These are phyloP conservation scores for Theobroma grandiflorum DNA, from an alignment of 441 rosid genomes.

Conservation along the genomic window DNA sequence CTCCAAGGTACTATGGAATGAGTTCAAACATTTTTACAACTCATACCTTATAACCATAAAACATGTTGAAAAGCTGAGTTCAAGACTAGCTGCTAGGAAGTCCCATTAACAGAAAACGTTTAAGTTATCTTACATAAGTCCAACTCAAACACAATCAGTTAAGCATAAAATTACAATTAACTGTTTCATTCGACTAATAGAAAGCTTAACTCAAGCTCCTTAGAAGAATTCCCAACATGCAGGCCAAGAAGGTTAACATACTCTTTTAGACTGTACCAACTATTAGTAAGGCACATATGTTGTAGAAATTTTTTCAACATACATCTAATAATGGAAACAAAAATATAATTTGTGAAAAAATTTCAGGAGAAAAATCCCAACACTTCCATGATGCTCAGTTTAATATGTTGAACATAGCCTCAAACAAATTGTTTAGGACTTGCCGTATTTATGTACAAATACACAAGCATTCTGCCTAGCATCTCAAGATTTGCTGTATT, in stretches of 20 bases:
- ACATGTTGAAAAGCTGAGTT: constrained; percentile 12
- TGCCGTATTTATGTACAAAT: constrained; percentile 39
- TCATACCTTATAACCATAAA: neutral
- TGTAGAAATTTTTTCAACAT: constrained; percentile 16
- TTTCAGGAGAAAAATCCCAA: constrained; percentile 22
- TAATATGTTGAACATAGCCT: constrained; percentile 29
- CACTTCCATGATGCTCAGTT: constrained; percentile 37
- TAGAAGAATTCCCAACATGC: neutral
- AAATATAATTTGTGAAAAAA: constrained; percentile 11
- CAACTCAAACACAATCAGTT: neutral
- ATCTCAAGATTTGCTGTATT: constrained; percentile 69
- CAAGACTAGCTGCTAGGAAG: neutral
- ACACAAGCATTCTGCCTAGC: constrained; percentile 39
- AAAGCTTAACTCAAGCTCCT: constrained; percentile 9
- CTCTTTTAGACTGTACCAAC: constrained; percentile 15
- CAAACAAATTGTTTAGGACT: constrained; percentile 26
- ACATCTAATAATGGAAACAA: neutral
- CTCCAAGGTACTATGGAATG: neutral
- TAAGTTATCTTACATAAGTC: neutral
- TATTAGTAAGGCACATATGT: constrained; percentile 11
- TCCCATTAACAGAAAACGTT: neutral
- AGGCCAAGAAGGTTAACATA: neutral
- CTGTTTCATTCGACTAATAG: neutral
- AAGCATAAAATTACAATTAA: constrained; percentile 1
- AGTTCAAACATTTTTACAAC: constrained; percentile 11